A percentile compares a stretch with the other conserved stretches of the same genome.
Evolutionary conservation across 176 grass and related monocot genomes (phyloP).

Genomic region (Triticum aestivum): IWGSC_CS_RefSeq_v2.1 NC_057799.1:8485608-8486107

Average conservation of each 20-base stretch:
- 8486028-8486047: not conserved
- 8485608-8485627: conserved; percentile 60
- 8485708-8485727: not conserved
- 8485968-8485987: not conserved
- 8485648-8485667: conserved; percentile 82
- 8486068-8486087: conserved; percentile 1
- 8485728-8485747: conserved; percentile 33
- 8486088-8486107: not conserved
- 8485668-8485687: conserved; percentile 54
- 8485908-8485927: not conserved
- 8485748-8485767: conserved; percentile 78
- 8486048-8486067: not conserved
- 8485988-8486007: not conserved
- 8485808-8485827: conserved; percentile 83
- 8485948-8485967: not conserved
- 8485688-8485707: conserved; percentile 20
- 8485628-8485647: conserved; percentile 77
- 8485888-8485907: not conserved
- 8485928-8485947: not conserved
- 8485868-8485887: not conserved
- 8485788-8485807: conserved; percentile 86
- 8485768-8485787: conserved; percentile 70
- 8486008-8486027: not conserved
- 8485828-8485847: conserved; percentile 75
- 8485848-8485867: conserved; percentile 20